phyloP scores from a whole-genome alignment of 176 grass and related monocot species.

The Rhynchospora breviuscula region DNA sequence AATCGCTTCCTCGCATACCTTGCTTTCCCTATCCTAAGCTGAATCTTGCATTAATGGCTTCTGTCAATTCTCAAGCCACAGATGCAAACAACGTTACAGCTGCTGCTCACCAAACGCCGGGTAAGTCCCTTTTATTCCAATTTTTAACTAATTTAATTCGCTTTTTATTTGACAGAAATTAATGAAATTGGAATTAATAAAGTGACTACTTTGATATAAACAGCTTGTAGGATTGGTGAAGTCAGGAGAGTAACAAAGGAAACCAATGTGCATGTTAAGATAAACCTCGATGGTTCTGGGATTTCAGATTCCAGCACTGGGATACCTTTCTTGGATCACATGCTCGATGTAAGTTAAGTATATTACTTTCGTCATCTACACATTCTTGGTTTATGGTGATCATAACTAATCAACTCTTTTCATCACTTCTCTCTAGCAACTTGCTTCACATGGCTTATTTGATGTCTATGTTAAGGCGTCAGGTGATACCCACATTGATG shows the following conservation, averaged over 20 bases:
- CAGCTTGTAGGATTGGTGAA: slow-evolving; percentile 49
- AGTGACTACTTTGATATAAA: not conserved
- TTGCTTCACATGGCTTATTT: slow-evolving; percentile 91
- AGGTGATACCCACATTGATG: slow-evolving; percentile 95
- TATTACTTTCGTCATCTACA: not conserved
- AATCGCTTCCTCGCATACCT: not conserved
- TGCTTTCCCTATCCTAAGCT: not conserved
- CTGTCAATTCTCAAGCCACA: not conserved
- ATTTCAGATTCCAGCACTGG: slow-evolving; percentile 58
- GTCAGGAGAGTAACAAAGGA: slow-evolving; percentile 83
- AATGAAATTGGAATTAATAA: too few relatives aligned
- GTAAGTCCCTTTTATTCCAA: not conserved
- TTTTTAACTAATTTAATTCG: not conserved
- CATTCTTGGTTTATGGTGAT: not conserved
- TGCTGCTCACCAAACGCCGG: not conserved
- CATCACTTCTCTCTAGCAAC: slow-evolving; percentile 51
- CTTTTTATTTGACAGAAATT: not conserved
- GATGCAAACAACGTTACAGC: not conserved
- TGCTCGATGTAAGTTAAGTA: slow-evolving; percentile 84
- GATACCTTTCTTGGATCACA: slow-evolving; percentile 93
- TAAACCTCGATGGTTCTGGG: slow-evolving; percentile 84
- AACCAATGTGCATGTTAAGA: slow-evolving; percentile 79
- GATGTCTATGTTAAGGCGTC: slow-evolving; percentile 74
- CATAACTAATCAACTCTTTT: slow-evolving; percentile 25
- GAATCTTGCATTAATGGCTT: not conserved